phyloP scores from a whole-genome alignment of 2,329 filamentous ascomycete genomes.

The Trichoderma simmonsii region DNA sequence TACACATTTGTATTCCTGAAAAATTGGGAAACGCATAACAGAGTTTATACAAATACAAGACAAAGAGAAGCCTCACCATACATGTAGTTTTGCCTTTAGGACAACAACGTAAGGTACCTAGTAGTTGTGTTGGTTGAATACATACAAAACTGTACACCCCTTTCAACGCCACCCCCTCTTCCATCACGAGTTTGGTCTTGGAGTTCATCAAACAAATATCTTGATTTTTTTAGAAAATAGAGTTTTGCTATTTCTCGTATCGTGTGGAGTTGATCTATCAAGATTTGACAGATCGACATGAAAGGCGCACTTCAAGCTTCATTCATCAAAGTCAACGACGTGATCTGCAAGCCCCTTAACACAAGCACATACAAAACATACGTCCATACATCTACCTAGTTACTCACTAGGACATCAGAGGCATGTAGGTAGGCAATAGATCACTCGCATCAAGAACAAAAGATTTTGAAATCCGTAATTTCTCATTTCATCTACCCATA shows the following conservation, averaged over 20 bases:
- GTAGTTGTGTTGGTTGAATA: neutral
- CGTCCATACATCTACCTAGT: too few species aligned
- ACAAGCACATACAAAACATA: too few species aligned
- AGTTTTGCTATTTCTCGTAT: neutral
- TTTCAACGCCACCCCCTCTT: neutral
- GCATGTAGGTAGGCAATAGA: neutral
- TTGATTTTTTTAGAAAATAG: neutral
- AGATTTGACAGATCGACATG: neutral
- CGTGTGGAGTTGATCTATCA: neutral
- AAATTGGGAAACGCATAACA: neutral
- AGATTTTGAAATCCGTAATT: neutral
- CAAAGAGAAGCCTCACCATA: rapidly evolving
- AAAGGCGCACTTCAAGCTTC: neutral
- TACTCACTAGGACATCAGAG: too few species aligned
- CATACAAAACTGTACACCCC: too few species aligned
- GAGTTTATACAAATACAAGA: neutral
- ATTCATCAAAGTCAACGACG: neutral
- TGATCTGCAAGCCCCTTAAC: neutral
- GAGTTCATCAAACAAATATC: neutral
- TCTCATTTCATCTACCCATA: neutral
- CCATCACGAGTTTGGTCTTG: neutral
- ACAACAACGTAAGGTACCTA: too few species aligned
- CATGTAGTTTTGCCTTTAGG: neutral
- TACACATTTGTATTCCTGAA: neutral
- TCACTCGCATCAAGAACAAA: neutral